These are phyloP conservation scores for Pycnococcus provasolii DNA, from an alignment of 139 green algal species.

Conservation along the genomic window DNA sequence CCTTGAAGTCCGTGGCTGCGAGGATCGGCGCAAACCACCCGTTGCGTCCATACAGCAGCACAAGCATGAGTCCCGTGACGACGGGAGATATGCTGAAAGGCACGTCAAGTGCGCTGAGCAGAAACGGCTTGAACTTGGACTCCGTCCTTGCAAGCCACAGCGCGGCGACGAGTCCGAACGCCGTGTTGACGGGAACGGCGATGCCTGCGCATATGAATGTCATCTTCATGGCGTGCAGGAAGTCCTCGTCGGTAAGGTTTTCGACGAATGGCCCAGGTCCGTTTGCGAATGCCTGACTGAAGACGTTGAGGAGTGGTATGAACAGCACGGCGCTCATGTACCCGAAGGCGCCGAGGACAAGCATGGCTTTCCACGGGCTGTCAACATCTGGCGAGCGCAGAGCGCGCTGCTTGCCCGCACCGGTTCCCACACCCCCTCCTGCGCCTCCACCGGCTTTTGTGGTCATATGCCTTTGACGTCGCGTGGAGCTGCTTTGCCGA, in stretches of 20 bases:
- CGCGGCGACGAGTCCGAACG: slow-evolving; percentile 60
- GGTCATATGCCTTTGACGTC: too few species aligned
- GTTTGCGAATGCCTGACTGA: slow-evolving; percentile 62
- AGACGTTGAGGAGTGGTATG: slow-evolving; percentile 68
- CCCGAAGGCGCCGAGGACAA: slow-evolving; percentile 29
- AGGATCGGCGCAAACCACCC: slow-evolving; percentile 70
- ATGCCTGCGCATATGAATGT: slow-evolving; percentile 56
- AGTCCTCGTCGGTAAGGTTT: slow-evolving; percentile 61
- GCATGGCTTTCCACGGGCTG: slow-evolving; percentile 2
- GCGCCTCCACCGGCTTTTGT: too few species aligned
- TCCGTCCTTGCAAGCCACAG: slow-evolving; percentile 65
- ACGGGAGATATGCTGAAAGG: slow-evolving; percentile 80
- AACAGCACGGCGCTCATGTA: slow-evolving; percentile 63
- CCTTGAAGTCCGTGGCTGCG: slow-evolving; percentile 46
- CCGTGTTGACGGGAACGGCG: slow-evolving; percentile 65
- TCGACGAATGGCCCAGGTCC: slow-evolving; percentile 59
- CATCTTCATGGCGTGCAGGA: slow-evolving; percentile 60
- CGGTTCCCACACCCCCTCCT: too few species aligned
- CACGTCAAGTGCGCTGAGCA: slow-evolving; percentile 69
- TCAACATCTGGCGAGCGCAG: too few species aligned
- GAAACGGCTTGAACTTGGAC: slow-evolving; percentile 62
- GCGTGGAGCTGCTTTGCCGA: too few species aligned
- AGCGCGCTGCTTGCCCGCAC: too few species aligned
- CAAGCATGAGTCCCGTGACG: slow-evolving; percentile 75
- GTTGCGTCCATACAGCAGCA: slow-evolving; percentile 72